These are phyloP conservation scores for Fragaria iinumae DNA, from an alignment of 306 rosid species.

Conservation along the genomic window DNA sequence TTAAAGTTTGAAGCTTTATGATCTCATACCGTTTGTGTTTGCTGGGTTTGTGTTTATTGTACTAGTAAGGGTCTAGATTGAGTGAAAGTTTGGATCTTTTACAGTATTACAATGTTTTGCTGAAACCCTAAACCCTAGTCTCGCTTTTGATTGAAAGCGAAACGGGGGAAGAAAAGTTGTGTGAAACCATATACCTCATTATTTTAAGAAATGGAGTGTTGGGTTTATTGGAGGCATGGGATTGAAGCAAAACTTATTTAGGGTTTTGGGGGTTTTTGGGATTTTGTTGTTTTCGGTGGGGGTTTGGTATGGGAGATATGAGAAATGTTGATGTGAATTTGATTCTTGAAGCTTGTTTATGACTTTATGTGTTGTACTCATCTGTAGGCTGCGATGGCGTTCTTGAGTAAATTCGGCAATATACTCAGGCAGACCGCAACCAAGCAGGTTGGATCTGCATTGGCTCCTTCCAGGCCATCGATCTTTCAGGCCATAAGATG, in stretches of 20 bases:
- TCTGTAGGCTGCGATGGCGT: slow-evolving; percentile 63
- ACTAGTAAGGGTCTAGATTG: not conserved
- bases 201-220: not conserved
- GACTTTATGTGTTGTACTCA: not conserved
- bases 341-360: not conserved
- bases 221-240: not conserved
- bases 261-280: not conserved
- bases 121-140: not conserved
- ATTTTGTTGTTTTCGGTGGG: too few relatives aligned
- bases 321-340: not conserved
- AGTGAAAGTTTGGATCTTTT: not conserved
- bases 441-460: slow-evolving; percentile 43
- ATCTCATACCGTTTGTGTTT: not conserved
- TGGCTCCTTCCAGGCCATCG: slow-evolving; percentile 46
- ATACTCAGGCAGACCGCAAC: slow-evolving; percentile 51
- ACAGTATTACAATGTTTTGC: not conserved
- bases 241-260: not conserved
- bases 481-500: slow-evolving; percentile 64
- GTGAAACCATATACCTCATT: not conserved
- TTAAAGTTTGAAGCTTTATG: not conserved
- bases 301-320: not conserved
- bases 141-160: not conserved
- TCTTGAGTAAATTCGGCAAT: slow-evolving; percentile 72
- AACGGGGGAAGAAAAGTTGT: not conserved
- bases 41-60: not conserved